Conservation (phyloP, 1,284 basidiomycete species). For the Naganishia albida region DNA sequence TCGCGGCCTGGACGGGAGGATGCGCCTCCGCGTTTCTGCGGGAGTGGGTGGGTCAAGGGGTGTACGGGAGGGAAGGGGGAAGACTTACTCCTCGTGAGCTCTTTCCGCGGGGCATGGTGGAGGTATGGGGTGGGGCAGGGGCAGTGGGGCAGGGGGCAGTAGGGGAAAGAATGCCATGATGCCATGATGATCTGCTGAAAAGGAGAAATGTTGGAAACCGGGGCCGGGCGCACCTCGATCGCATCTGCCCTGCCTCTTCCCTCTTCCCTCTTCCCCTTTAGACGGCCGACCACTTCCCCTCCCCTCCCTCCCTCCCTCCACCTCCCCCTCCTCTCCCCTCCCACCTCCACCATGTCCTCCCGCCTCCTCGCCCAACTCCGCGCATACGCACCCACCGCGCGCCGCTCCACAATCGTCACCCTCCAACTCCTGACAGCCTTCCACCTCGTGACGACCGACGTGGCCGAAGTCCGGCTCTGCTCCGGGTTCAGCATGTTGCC, state of each 20-base stretch:
- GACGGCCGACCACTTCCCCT: not conserved
- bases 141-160: not conserved
- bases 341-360: slow-evolving; percentile 1
- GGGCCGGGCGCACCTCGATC: slow-evolving; percentile 5
- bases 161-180: too few species aligned
- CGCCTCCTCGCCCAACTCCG: slow-evolving; percentile 25
- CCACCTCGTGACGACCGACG: slow-evolving; percentile 44
- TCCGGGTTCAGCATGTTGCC: slow-evolving; percentile 85
- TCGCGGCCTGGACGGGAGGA: slow-evolving; percentile 7
- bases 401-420: slow-evolving; percentile 31
- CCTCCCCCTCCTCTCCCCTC: not conserved
- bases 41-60: not conserved
- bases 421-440: slow-evolving; percentile 40
- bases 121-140: not conserved
- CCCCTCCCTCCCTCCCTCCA: not conserved
- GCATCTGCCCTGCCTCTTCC: too few species aligned
- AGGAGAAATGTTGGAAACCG: not conserved
- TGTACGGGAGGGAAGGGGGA: not conserved
- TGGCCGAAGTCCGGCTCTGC: slow-evolving; percentile 46
- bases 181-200: not conserved
- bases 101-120: slow-evolving; percentile 15
- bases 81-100: slow-evolving; percentile 14
- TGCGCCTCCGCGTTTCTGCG: slow-evolving; percentile 19
- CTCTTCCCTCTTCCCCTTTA: not conserved
- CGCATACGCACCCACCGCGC: slow-evolving; percentile 20